phyloP scores from a whole-genome alignment of 176 grass and related monocot genomes.

The Ensete glaucum region DNA sequence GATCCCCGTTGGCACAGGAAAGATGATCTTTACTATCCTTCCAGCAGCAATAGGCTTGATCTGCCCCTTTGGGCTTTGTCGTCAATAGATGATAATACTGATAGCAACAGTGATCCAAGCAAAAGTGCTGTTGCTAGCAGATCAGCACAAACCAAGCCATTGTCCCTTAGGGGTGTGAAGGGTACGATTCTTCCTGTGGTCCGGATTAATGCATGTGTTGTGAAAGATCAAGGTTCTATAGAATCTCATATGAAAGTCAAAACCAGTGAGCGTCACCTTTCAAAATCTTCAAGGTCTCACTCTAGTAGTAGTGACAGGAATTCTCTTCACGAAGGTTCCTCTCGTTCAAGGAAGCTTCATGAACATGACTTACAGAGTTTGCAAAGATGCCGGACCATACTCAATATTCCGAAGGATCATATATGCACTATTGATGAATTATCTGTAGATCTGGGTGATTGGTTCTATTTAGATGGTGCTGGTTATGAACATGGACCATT shows the following conservation, averaged over 20 bases:
- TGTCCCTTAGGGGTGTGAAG: conserved; percentile 53
- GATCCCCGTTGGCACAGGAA: conserved; percentile 68
- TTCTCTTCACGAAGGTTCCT: conserved; percentile 52
- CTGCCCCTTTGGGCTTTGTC: conserved; percentile 76
- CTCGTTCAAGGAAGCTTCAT: conserved; percentile 58
- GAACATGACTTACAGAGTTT: conserved; percentile 57
- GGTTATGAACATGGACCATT: conserved; percentile 83
- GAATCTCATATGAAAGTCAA: conserved; percentile 48
- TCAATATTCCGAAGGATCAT: conserved; percentile 69
- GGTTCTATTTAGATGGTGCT: conserved; percentile 91
- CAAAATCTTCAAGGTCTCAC: conserved; percentile 61
- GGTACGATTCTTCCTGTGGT: conserved; percentile 66
- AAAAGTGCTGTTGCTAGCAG: conserved; percentile 46
- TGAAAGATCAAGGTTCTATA: conserved; percentile 49
- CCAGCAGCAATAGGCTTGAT: conserved; percentile 57
- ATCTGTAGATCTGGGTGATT: conserved; percentile 66
- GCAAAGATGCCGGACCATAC: conserved; percentile 56
- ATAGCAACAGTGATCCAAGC: conserved; percentile 37
- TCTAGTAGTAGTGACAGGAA: conserved; percentile 56
- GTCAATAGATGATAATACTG: conserved; percentile 59
- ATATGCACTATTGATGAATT: conserved; percentile 76
- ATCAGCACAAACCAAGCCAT: conserved; percentile 36
- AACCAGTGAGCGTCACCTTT: conserved; percentile 43
- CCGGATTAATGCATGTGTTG: conserved; percentile 81
- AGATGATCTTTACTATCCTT: conserved; percentile 57